Percentiles rank a stretch among this genome's conserved stretches.
These are phyloP conservation scores for Penicillium robsamsonii DNA, from an alignment of 495 filamentous ascomycete genomes.

Conservation along the genomic window DNA sequence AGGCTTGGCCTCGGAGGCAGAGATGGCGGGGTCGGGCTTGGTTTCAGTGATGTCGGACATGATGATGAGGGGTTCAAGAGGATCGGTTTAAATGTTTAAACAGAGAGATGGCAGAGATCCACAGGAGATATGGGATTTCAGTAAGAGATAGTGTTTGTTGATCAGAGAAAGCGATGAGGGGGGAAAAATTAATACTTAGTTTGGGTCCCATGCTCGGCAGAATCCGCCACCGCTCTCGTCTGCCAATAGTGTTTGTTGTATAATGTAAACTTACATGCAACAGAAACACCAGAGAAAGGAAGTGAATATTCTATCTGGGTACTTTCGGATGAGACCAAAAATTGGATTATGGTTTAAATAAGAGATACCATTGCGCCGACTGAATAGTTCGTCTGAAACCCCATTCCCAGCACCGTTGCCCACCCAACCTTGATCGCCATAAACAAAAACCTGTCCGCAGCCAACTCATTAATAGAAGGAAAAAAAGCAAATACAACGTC, in stretches of 20 bases:
- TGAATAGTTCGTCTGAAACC: constrained; percentile 14
- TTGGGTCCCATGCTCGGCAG: constrained; percentile 16
- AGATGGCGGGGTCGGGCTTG: constrained; percentile 50
- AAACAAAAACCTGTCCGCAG: constrained; percentile 20
- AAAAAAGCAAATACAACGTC: constrained; percentile 13
- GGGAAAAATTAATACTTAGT: constrained; percentile 36
- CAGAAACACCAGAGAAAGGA: not conserved
- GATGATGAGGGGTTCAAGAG: constrained; percentile 18
- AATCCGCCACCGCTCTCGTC: constrained; percentile 9
- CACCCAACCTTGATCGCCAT: constrained; percentile 24
- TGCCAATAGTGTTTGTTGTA: not conserved
- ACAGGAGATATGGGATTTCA: constrained; percentile 12
- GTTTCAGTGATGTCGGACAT: constrained; percentile 51
- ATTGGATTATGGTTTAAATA: not conserved
- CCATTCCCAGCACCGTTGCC: constrained; percentile 12
- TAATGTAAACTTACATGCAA: constrained; percentile 7
- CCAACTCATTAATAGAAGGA: constrained; percentile 7
- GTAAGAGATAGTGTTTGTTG: constrained; percentile 28
- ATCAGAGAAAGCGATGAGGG: constrained; percentile 28
- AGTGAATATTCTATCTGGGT: not conserved
- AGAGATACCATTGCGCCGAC: constrained; percentile 22
- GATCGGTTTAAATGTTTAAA: constrained; percentile 5
- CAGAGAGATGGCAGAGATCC: constrained; percentile 6
- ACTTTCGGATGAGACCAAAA: not conserved
- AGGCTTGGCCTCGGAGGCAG: constrained; percentile 42